Conservation (phyloP, 495 filamentous ascomycete genomes). For the Trypethelium eluteriae region DNA sequence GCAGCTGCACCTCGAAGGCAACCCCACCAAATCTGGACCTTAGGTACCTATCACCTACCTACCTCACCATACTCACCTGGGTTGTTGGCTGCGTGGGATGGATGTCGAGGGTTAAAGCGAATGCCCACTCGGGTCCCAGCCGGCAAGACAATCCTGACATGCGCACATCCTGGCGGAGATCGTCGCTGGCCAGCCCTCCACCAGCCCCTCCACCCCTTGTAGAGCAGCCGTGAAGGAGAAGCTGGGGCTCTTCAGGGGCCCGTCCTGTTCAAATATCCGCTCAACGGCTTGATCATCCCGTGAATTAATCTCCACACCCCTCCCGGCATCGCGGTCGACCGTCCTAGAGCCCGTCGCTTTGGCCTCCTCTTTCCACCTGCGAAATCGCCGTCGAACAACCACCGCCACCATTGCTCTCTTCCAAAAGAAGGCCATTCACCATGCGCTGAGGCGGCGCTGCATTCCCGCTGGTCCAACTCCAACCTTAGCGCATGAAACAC, state of each 20-base stretch:
- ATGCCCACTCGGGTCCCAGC: not conserved
- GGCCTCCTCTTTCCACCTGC: not conserved
- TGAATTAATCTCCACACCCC: not conserved
- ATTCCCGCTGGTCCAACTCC: not conserved
- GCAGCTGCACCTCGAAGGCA: too few relatives aligned
- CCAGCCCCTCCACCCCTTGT: not conserved
- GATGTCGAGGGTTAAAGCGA: not conserved
- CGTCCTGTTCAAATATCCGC: not conserved
- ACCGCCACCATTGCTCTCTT: not conserved
- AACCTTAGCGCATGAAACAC: conserved; percentile 7
- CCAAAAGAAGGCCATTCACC: not conserved
- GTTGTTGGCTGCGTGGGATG: not conserved
- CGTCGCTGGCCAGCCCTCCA: not conserved
- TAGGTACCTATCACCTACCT: not conserved
- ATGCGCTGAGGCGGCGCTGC: not conserved
- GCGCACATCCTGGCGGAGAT: not conserved
- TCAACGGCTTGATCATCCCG: not conserved
- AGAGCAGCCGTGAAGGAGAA: not conserved
- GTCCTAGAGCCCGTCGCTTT: not conserved
- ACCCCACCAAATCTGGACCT: not conserved
- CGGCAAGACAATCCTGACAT: not conserved
- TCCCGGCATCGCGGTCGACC: not conserved
- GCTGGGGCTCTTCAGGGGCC: conserved; percentile 1
- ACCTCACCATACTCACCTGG: too few relatives aligned
- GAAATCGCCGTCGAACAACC: not conserved